phyloP scores from a whole-genome alignment of 2,329 filamentous ascomycete species.

The Venturia aucupariae region DNA sequence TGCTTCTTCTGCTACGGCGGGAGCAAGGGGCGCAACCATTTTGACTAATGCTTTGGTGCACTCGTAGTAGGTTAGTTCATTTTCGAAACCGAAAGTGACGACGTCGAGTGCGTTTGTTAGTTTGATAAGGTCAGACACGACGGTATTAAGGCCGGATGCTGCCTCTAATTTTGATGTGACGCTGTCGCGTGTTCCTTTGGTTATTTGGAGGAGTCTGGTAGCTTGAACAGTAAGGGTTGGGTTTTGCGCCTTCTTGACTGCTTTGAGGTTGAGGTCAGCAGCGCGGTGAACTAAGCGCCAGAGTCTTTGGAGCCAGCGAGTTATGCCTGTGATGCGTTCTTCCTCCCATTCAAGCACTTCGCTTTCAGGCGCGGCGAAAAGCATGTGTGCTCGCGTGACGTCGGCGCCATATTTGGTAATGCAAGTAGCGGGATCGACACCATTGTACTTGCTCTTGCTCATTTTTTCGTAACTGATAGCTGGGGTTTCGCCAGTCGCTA shows the following conservation, averaged over 20 bases:
- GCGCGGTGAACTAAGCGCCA: conserved; percentile 43
- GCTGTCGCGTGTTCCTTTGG: conserved; percentile 57
- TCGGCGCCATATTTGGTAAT: conserved; percentile 73
- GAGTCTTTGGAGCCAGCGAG: conserved; percentile 67
- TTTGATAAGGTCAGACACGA: conserved; percentile 73
- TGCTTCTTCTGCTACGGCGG: conserved; percentile 72
- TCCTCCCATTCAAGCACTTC: conserved; percentile 87
- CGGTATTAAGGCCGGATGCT: conserved; percentile 71
- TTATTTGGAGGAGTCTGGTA: conserved; percentile 35
- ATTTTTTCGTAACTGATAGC: conserved; percentile 75
- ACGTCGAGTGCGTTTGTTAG: conserved; percentile 55
- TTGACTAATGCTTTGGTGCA: conserved; percentile 42
- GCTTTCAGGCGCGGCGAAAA: conserved; percentile 78
- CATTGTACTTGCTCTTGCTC: conserved; percentile 92
- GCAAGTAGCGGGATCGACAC: conserved; percentile 68
- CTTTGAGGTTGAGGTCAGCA: background rate
- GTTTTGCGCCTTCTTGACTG: conserved; percentile 11
- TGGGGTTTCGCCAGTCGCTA: conserved; percentile 48
- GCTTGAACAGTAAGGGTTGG: conserved; percentile 19
- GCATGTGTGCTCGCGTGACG: conserved; percentile 73
- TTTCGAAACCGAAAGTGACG: background rate
- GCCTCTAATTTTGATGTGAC: conserved; percentile 60
- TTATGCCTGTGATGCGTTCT: conserved; percentile 68
- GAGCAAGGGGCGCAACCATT: conserved; percentile 70
- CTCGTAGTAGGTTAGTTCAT: background rate